These are phyloP conservation scores for Solanum boliviense DNA, from an alignment of 257 asterid species.

Conservation along the genomic window DNA sequence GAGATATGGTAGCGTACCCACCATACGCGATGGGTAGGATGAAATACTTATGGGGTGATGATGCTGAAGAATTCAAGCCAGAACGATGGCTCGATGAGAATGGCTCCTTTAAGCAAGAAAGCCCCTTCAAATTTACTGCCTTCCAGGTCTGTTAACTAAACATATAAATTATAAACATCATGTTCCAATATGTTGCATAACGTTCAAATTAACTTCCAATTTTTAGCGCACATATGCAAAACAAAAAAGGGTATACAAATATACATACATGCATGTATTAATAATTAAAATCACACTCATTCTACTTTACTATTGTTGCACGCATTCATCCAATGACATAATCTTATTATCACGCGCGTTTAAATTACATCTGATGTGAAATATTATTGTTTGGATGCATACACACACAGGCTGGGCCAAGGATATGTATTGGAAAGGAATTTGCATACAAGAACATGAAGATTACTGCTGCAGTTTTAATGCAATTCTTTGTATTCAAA, in stretches of 20 bases:
- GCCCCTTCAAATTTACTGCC: slow-evolving; percentile 56
- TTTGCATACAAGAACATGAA: slow-evolving; percentile 65
- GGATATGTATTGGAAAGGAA: slow-evolving; percentile 55
- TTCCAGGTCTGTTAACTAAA: slow-evolving; percentile 28
- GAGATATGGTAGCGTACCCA: slow-evolving; percentile 38
- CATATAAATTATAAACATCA: background rate
- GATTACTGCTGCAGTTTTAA: slow-evolving; percentile 34
- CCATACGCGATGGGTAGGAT: slow-evolving; percentile 70
- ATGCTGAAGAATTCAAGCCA: slow-evolving; percentile 42
- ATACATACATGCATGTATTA: background rate
- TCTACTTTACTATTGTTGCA: background rate
- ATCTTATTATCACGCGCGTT: background rate
- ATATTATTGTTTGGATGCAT: background rate
- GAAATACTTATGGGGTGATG: slow-evolving; percentile 52
- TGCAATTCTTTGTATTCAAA: slow-evolving; percentile 37
- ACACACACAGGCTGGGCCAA: slow-evolving; percentile 42
- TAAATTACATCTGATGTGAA: background rate
- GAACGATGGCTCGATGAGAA: slow-evolving; percentile 50
- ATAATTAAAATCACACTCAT: background rate
- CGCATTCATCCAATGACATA: background rate
- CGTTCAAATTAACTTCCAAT: background rate
- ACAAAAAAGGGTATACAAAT: background rate
- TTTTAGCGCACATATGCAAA: background rate
- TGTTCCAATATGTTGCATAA: background rate
- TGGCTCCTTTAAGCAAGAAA: slow-evolving; percentile 36